These are phyloP conservation scores for Eruca vesicaria DNA, from an alignment of 441 rosid species.

Conservation along the genomic window DNA sequence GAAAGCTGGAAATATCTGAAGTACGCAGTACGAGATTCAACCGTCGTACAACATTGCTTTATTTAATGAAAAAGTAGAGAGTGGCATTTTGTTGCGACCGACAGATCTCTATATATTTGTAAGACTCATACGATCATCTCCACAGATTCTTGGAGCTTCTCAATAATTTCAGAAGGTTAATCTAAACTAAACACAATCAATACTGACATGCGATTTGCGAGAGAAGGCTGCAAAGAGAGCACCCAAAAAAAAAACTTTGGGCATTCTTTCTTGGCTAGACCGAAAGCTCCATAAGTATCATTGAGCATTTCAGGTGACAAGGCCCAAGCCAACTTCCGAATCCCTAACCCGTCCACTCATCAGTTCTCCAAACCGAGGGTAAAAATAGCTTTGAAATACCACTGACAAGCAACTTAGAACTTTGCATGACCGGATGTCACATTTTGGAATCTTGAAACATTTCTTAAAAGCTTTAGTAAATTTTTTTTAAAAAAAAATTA, in stretches of 20 bases:
- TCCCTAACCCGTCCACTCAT: neutral
- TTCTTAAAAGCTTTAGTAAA: too few relatives aligned
- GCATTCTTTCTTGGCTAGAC: neutral
- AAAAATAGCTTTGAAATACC: neutral
- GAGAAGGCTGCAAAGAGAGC: too few relatives aligned
- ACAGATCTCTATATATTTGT: too few relatives aligned
- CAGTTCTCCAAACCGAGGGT: neutral
- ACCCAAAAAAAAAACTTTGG: too few relatives aligned
- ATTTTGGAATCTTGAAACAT: too few relatives aligned
- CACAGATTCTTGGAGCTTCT: neutral
- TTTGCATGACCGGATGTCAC: too few relatives aligned
- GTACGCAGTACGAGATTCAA: slow-evolving; percentile 24
- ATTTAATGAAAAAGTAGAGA: neutral
- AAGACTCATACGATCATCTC: neutral
- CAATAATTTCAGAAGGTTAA: too few relatives aligned
- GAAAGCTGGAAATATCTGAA: neutral
- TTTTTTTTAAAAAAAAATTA: too few relatives aligned
- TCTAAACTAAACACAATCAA: too few relatives aligned
- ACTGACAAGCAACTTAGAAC: neutral
- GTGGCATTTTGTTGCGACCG: too few relatives aligned
- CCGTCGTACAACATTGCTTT: neutral
- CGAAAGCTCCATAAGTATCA: neutral
- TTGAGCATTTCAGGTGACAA: neutral
- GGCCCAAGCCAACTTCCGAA: neutral
- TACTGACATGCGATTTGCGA: too few relatives aligned